These are phyloP conservation scores for Serpula lacrymans DNA, from an alignment of 768 basidiomycete genomes.

Conservation along the genomic window DNA sequence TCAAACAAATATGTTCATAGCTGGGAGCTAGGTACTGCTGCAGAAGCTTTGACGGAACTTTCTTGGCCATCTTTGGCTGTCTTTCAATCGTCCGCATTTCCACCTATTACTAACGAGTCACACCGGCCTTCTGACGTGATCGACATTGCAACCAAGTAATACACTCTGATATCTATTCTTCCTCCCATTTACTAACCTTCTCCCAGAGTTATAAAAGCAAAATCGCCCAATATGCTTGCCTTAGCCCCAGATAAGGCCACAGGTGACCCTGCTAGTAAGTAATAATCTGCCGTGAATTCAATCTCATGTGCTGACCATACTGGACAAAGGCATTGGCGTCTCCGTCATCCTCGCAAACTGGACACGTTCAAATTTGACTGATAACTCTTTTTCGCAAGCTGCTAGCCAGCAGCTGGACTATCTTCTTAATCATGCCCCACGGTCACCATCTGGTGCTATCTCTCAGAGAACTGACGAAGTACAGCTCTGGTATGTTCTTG, in stretches of 20 bases:
- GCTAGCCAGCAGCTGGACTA: slow-evolving; percentile 47
- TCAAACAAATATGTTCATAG: slow-evolving; percentile 33
- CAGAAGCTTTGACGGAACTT: slow-evolving; percentile 54
- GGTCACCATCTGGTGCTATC: slow-evolving; percentile 51
- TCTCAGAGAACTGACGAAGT: slow-evolving; percentile 52
- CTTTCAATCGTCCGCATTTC: slow-evolving; percentile 39
- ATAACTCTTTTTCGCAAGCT: slow-evolving; percentile 37
- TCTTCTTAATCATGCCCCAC: slow-evolving; percentile 42
- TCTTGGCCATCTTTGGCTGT: slow-evolving; percentile 48
- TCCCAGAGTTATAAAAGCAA: slow-evolving; percentile 35
- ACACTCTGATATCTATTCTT: neutral
- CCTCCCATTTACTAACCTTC: neutral
- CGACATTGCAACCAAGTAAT: slow-evolving; percentile 37
- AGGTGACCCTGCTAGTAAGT: slow-evolving; percentile 58
- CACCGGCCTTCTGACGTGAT: slow-evolving; percentile 34
- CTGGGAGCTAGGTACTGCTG: slow-evolving; percentile 59
- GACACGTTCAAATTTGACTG: slow-evolving; percentile 36
- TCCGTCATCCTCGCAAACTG: slow-evolving; percentile 52
- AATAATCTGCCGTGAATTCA: neutral
- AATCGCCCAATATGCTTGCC: slow-evolving; percentile 34
- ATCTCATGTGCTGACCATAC: slow-evolving; percentile 1
- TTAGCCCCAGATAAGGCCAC: slow-evolving; percentile 48
- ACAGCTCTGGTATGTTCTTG: slow-evolving; percentile 45
- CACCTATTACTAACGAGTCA: slow-evolving; percentile 34
- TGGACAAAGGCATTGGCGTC: slow-evolving; percentile 43